Evolutionary conservation across 176 grass and related monocot species (phyloP).

Genomic region (Aechmea fasciata): DNA sequence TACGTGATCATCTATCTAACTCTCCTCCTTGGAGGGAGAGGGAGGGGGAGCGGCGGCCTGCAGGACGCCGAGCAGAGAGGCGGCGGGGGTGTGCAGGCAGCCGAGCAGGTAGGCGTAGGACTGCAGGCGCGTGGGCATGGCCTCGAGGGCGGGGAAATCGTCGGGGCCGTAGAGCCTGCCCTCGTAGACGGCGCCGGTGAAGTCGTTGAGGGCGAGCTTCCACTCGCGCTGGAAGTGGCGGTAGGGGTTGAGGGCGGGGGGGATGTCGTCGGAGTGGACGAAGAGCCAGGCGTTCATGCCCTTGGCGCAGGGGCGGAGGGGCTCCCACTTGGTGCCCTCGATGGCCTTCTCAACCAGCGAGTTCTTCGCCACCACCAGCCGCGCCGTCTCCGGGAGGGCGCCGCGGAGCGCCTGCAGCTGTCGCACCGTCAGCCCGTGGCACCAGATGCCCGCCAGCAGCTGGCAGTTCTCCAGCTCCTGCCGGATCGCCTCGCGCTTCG

Average conservation of each 20-base stretch:
- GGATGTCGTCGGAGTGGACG: constrained; percentile 88
- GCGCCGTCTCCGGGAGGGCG: constrained; percentile 53
- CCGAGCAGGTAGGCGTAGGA: constrained; percentile 75
- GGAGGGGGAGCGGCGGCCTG: constrained; percentile 57
- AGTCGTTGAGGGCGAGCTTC: constrained; percentile 85
- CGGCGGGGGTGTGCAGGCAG: constrained; percentile 54
- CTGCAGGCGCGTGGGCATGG: constrained; percentile 83
- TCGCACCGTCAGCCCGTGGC: constrained; percentile 79
- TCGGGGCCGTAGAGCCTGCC: constrained; percentile 72
- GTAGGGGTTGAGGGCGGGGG: constrained; percentile 68
- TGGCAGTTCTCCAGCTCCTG: constrained; percentile 69
- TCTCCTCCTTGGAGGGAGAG: constrained; percentile 50
- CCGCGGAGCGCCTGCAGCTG: constrained; percentile 77
- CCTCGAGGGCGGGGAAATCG: constrained; percentile 86
- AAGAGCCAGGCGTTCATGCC: constrained; percentile 99
- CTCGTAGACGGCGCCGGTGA: constrained; percentile 83
- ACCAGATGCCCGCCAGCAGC: constrained; percentile 76
- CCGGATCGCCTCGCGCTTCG: constrained; percentile 50
- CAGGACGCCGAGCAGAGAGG: constrained; percentile 53
- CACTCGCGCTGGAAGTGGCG: constrained; percentile 65
- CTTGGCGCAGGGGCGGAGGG: constrained; percentile 75
- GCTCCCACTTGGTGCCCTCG: constrained; percentile 71
- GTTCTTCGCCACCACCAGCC: constrained; percentile 78
- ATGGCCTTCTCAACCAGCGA: constrained; percentile 86
- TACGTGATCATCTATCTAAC: too few relatives aligned